These are phyloP conservation scores for Melanomma pulvis-pyrius DNA, from an alignment of 495 filamentous ascomycete species.

Conservation along the genomic window DNA sequence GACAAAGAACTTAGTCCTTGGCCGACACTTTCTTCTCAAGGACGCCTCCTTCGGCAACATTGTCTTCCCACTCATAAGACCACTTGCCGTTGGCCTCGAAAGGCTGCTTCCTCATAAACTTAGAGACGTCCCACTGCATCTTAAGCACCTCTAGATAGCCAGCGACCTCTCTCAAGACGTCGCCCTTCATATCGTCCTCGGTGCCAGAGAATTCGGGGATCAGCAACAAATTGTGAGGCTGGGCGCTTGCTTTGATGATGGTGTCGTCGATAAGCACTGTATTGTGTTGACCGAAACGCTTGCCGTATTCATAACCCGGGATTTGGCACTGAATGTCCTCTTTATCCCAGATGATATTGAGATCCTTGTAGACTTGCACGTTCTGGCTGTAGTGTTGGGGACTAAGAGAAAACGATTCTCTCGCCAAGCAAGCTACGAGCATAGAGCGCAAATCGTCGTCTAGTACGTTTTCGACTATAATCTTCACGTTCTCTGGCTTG, in stretches of 20 bases:
- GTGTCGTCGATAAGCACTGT: constrained; percentile 90
- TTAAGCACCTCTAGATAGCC: constrained; percentile 49
- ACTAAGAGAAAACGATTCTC: constrained; percentile 73
- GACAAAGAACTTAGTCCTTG: background rate
- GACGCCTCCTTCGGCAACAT: background rate
- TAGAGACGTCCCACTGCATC: constrained; percentile 49
- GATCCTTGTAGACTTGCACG: constrained; percentile 84
- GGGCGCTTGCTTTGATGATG: constrained; percentile 70
- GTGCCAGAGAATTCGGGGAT: constrained; percentile 70
- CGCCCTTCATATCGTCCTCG: constrained; percentile 34
- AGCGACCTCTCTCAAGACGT: constrained; percentile 45
- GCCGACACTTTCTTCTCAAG: background rate
- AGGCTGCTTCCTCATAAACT: constrained; percentile 37
- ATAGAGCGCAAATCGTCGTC: constrained; percentile 45
- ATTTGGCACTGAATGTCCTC: constrained; percentile 55
- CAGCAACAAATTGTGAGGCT: constrained; percentile 81
- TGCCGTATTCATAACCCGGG: constrained; percentile 44
- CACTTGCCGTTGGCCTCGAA: constrained; percentile 39
- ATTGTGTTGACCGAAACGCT: constrained; percentile 75
- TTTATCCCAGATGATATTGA: constrained; percentile 71
- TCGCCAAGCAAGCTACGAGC: constrained; percentile 75
- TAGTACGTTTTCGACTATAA: constrained; percentile 62
- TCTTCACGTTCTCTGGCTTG: constrained; percentile 64
- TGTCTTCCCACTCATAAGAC: constrained; percentile 30
- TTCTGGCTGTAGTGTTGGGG: constrained; percentile 64